These are phyloP conservation scores for Alternaria gansuensis DNA, from an alignment of 2,329 filamentous ascomycete genomes.

Conservation along the genomic window DNA sequence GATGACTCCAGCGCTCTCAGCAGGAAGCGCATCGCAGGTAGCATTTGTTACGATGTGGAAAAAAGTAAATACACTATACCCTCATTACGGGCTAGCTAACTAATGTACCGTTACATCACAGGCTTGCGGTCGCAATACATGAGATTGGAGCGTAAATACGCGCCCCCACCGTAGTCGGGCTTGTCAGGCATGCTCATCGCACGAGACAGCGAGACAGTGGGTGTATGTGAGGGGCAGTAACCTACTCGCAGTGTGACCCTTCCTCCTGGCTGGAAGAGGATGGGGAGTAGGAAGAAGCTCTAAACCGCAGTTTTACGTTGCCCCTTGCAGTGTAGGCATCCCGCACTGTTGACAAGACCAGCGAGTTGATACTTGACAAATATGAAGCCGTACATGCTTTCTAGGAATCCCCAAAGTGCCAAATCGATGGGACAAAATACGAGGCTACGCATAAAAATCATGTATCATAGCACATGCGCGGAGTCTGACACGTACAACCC, in stretches of 20 bases:
- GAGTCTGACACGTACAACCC: constrained; percentile 4
- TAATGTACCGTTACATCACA: not conserved
- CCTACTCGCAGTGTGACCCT: constrained; percentile 5
- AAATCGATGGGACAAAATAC: not conserved
- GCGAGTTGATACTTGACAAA: not conserved
- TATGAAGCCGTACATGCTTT: not conserved
- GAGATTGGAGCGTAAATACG: not conserved
- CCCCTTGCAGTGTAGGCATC: constrained; percentile 2
- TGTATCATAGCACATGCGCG: not conserved
- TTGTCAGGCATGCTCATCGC: constrained; percentile 13
- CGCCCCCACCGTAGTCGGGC: constrained; percentile 8
- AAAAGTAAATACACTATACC: constrained; percentile 11
- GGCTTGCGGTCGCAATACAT: not conserved
- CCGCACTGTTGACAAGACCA: not conserved
- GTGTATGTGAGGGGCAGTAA: constrained; percentile 3
- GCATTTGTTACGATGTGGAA: constrained; percentile 3
- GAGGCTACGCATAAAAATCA: not conserved
- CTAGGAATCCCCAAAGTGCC: not conserved
- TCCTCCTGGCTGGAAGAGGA: not conserved
- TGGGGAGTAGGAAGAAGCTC: constrained; percentile 1
- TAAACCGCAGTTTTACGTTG: constrained; percentile 1
- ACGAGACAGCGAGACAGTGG: constrained; percentile 9
- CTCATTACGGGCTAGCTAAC: not conserved
- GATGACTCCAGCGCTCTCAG: constrained; percentile 8
- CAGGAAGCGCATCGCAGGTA: constrained; percentile 4